phyloP scores from a whole-genome alignment of 345 rosid species.

The rapeseed (Brassica napus) region DNA sequence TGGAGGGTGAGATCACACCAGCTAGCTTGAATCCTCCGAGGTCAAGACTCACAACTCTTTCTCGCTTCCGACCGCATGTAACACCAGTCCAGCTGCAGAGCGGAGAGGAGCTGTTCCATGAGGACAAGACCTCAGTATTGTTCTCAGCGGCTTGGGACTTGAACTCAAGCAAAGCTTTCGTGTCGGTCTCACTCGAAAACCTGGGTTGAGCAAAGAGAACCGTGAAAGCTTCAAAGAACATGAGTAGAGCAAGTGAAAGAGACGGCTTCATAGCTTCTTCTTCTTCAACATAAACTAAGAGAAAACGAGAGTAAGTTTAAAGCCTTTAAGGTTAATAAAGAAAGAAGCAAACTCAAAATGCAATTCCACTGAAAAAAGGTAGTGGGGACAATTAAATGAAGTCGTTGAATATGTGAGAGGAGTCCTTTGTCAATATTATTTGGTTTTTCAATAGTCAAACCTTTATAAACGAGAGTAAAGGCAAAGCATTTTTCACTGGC shows the following conservation, averaged over 20 bases:
- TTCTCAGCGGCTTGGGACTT: conserved; percentile 30
- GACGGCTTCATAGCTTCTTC: conserved; percentile 25
- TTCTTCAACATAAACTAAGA: neutral
- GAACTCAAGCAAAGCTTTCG: conserved; percentile 30
- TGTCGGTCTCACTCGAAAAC: conserved; percentile 36
- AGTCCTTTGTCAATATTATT: neutral
- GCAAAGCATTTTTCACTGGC: neutral
- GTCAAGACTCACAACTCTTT: conserved; percentile 37
- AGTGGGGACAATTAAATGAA: neutral
- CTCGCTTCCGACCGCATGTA: conserved; percentile 18
- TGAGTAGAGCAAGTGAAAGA: conserved; percentile 20
- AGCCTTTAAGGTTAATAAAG: neutral
- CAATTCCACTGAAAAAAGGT: neutral
- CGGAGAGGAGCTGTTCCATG: conserved; percentile 29
- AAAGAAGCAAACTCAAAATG: conserved; percentile 18
- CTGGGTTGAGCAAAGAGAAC: conserved; percentile 1
- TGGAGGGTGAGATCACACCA: conserved; percentile 36
- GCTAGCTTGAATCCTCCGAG: conserved; percentile 19
- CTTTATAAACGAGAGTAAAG: neutral
- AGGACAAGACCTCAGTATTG: conserved; percentile 24
- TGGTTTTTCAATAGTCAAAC: neutral
- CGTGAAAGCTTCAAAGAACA: neutral
- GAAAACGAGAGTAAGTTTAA: neutral
- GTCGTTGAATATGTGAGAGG: neutral
- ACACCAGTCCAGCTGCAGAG: conserved; percentile 39